Base-by-base conservation (phyloP, 805 yeast species). In the Ogataea saltuana region DNA sequence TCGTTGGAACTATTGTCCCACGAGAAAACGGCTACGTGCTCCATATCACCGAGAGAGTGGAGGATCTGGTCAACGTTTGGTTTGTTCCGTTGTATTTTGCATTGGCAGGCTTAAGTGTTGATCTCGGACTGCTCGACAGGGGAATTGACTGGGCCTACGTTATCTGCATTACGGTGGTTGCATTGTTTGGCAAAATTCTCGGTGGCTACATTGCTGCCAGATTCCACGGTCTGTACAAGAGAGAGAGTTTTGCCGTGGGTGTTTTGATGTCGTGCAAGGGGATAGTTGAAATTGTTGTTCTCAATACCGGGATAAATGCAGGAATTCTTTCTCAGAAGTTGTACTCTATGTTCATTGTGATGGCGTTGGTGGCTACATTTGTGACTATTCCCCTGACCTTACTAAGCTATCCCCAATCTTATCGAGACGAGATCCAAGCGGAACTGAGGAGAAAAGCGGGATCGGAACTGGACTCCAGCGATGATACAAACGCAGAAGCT, bases 181-280 rank as follows among this genome's bases (percentile, higher is more conserved):
- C 95, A 1, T 70, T 86, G 65, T 53, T 75, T n/a, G 84, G 88
- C 11, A 86, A 86, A 59, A 63, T 85, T 4, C 45, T 68, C 22
- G 89, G 93, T 11, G 93, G 93, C 3, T 64, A 78, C 21, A 46
- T 81, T 9, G 82, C 84, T 28, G 83, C 90, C 2, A 79, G 73
- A 50, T 45, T 78, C 30, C 74, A 74, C 59, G 86, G 85, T 1
- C 64, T 85, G 39, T 71, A 71, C 38, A 81, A 85, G 85, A 75
- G 90, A 59, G 93, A 86, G 60, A 76, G 88, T 2, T 59, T 81
- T 27, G 72, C 90, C 2, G 91, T 85, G 29, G 95, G 95, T 41
- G 75, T 84, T 17, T 69, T 86, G 53, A 86, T 86, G 93, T 84
- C 91, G 4, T 86, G 95, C 72, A 86, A 86, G 64, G 95, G 95